Percentiles rank a stretch among this genome's conserved stretches.
Evolutionary conservation across 495 filamentous ascomycete genomes (phyloP).

Genomic region (Sphaerosporella brunnea): DNA sequence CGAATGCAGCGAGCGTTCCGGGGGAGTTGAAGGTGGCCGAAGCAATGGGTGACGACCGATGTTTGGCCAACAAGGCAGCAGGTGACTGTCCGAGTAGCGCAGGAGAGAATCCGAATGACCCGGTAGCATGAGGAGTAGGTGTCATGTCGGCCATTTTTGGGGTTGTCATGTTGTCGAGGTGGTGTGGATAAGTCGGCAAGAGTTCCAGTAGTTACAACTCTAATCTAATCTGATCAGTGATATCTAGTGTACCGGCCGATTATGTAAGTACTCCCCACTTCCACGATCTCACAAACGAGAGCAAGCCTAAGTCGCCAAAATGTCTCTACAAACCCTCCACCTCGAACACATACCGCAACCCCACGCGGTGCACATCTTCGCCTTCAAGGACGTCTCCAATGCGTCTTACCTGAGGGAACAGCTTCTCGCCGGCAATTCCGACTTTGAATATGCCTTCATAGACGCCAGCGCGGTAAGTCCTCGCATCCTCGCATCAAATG

Average conservation of each 20-base stretch:
- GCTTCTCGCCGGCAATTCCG: constrained; percentile 57
- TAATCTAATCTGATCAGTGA: no score
- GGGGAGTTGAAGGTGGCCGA: constrained; percentile 20
- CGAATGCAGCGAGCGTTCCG: constrained; percentile 12
- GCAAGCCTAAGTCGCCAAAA: no score
- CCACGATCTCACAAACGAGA: no score
- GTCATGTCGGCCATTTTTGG: constrained; percentile 16
- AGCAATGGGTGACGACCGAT: constrained; percentile 9
- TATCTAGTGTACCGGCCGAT: no score
- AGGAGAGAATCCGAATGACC: constrained; percentile 18
- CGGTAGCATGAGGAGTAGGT: constrained; percentile 11
- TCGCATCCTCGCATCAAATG: constrained; percentile 6
- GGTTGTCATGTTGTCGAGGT: constrained; percentile 3
- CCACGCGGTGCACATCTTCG: constrained; percentile 48
- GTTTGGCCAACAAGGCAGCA: constrained; percentile 16
- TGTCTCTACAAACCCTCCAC: constrained; percentile 6
- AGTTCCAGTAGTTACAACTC: no score
- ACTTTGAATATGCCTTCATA: constrained; percentile 85
- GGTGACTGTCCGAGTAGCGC: constrained; percentile 22
- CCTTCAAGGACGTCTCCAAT: constrained; percentile 65
- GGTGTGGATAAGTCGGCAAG: no score
- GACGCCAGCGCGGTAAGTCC: constrained; percentile 41
- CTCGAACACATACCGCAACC: constrained; percentile 19
- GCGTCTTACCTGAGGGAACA: constrained; percentile 58
- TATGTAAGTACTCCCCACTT: no score